These are phyloP conservation scores for Termitomyces sp. DNA, from an alignment of 768 basidiomycete species.

Conservation along the genomic window DNA sequence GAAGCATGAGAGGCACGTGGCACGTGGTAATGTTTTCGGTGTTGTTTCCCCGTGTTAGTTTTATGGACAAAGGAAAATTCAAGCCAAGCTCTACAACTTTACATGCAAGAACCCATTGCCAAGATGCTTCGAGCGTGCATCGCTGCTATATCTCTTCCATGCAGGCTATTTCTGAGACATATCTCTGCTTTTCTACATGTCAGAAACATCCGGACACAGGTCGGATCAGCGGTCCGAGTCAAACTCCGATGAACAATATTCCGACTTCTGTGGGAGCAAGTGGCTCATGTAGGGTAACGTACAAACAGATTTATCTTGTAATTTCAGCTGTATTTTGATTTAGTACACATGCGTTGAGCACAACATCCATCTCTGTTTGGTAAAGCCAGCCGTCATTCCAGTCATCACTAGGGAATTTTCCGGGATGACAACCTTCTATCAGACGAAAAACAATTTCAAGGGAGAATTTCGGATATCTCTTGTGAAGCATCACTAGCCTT, in stretches of 20 bases:
- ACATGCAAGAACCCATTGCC: background rate
- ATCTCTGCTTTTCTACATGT: background rate
- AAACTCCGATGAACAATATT: background rate
- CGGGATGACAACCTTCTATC: background rate
- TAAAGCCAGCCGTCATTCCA: background rate
- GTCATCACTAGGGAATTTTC: too few relatives aligned
- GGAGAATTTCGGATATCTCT: background rate
- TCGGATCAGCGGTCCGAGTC: background rate
- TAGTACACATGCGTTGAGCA: background rate
- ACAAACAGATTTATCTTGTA: too few relatives aligned
- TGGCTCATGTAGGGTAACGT: too few relatives aligned
- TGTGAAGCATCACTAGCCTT: background rate
- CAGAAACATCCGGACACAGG: background rate
- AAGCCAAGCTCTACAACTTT: background rate
- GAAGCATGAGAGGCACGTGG: constrained; percentile 9
- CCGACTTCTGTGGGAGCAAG: background rate
- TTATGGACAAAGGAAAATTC: background rate
- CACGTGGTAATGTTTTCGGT: constrained; percentile 1
- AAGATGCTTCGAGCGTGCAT: background rate
- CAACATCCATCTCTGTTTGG: background rate
- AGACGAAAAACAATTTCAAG: background rate
- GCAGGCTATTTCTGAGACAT: background rate
- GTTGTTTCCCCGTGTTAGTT: constrained; percentile 1
- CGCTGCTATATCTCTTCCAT: background rate
- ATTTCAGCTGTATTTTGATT: too few relatives aligned